These are phyloP conservation scores for Immersiporthe knoxdaviesiana DNA, from an alignment of 2,329 filamentous ascomycete genomes.

Conservation along the genomic window DNA sequence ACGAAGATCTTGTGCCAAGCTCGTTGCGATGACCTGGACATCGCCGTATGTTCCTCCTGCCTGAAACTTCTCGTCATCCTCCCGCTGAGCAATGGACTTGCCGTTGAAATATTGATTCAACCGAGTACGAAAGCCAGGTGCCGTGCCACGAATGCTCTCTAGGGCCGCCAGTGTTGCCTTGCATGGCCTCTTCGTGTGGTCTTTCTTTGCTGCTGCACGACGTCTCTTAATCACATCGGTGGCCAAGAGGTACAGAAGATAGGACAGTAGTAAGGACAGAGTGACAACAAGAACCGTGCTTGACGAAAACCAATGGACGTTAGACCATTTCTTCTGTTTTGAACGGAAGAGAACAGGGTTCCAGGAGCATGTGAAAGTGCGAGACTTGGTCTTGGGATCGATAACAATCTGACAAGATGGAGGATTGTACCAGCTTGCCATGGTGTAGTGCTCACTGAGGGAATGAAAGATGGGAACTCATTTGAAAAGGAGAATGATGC, in stretches of 20 bases:
- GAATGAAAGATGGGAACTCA: neutral
- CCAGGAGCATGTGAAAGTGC: neutral
- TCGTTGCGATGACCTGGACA: constrained; percentile 33
- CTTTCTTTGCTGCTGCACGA: neutral
- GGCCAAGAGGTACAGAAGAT: neutral
- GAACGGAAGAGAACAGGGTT: neutral
- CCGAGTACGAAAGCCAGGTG: neutral
- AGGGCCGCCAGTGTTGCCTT: neutral
- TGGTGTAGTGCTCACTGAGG: neutral
- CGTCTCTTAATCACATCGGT: neutral
- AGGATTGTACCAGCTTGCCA: neutral
- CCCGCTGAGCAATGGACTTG: neutral
- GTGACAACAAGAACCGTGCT: neutral
- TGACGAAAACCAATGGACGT: neutral
- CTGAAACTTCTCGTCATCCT: constrained; percentile 40
- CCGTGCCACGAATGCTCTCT: neutral
- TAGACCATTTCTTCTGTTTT: neutral
- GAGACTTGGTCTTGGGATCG: neutral
- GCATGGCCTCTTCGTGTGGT: neutral
- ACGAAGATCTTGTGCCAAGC: constrained; percentile 36
- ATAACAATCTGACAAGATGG: neutral
- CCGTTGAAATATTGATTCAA: neutral
- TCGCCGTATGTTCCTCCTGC: constrained; percentile 44
- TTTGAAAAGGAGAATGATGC: neutral
- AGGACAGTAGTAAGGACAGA: neutral